Percentiles rank a stretch among this genome's conserved stretches.
Evolutionary conservation across 108 stramenopile genomes (phyloP).

Genomic region (Cyclotella sp.): DNA sequence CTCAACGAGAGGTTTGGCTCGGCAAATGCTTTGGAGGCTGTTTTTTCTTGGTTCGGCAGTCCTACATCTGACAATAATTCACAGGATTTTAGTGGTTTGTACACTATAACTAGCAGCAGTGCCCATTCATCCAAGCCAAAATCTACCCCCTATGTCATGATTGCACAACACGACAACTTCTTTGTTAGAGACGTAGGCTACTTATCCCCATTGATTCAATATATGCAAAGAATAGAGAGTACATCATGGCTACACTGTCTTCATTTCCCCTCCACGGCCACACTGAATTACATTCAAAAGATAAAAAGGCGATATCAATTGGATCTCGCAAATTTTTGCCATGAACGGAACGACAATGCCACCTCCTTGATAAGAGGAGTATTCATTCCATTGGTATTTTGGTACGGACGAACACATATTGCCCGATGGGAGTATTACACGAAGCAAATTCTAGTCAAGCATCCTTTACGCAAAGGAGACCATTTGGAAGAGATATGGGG

Average conservation of each 20-base stretch:
- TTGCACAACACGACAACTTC: conserved; percentile 58
- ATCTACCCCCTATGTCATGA: conserved; percentile 47
- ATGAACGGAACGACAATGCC: not conserved
- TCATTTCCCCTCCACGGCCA: conserved; percentile 51
- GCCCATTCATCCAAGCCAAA: conserved; percentile 7
- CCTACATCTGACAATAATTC: conserved; percentile 38
- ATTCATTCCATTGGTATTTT: conserved; percentile 49
- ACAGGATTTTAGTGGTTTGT: conserved; percentile 23
- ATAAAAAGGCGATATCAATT: conserved; percentile 43
- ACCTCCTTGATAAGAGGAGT: not conserved
- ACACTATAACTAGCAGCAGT: not conserved
- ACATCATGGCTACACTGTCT: conserved; percentile 41
- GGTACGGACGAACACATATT: conserved; percentile 49
- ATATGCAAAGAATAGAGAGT: conserved; percentile 7
- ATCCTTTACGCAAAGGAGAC: conserved; percentile 29
- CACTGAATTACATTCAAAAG: conserved; percentile 43
- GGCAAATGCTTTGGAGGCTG: conserved; percentile 4
- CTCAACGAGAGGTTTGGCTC: conserved; percentile 8
- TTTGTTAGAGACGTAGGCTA: conserved; percentile 38
- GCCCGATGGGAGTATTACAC: conserved; percentile 42
- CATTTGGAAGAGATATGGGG: conserved; percentile 54
- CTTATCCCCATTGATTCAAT: conserved; percentile 9
- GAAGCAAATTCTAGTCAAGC: conserved; percentile 12
- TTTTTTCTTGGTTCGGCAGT: not conserved
- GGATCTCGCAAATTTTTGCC: conserved; percentile 18